phyloP scores from a whole-genome alignment of 192 early-diverging fungal genomes.

The Coemansia sp. region DNA sequence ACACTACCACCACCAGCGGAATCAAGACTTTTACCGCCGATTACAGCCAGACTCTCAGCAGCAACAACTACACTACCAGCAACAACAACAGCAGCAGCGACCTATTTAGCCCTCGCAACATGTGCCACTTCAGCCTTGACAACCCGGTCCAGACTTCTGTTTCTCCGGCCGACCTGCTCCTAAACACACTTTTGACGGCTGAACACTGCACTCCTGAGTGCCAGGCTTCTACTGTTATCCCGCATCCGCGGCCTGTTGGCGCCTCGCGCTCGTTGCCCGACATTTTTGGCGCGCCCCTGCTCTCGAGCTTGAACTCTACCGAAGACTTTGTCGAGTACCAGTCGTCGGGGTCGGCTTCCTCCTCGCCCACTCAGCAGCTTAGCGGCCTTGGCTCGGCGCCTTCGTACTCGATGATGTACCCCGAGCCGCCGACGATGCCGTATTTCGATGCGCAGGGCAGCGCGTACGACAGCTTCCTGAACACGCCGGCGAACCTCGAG shows the following conservation, averaged over 20 bases:
- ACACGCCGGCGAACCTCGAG: slow-evolving; percentile 25
- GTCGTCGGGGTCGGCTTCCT: slow-evolving; percentile 22
- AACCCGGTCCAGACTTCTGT: background rate
- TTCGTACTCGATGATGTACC: slow-evolving; percentile 5
- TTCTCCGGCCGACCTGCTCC: slow-evolving; percentile 10
- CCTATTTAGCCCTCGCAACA: slow-evolving; percentile 3
- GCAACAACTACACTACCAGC: background rate
- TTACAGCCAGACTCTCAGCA: background rate
- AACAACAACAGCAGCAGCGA: background rate
- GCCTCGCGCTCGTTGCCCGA: slow-evolving; percentile 18
- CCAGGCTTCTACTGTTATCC: slow-evolving; percentile 10
- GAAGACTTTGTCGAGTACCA: slow-evolving; percentile 8
- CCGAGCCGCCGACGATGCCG: background rate
- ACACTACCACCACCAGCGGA: background rate
- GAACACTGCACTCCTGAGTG: slow-evolving; percentile 23
- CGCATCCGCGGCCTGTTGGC: background rate
- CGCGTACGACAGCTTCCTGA: slow-evolving; percentile 39
- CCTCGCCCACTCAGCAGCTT: slow-evolving; percentile 15
- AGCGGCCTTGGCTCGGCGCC: slow-evolving; percentile 19
- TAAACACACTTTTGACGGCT: slow-evolving; percentile 14
- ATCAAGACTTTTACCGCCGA: background rate
- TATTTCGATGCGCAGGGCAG: slow-evolving; percentile 21
- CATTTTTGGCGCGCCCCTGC: slow-evolving; percentile 25
- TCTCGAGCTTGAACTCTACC: background rate
- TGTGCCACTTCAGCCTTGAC: background rate